A percentile compares a stretch with the other conserved stretches of the same genome.
These are phyloP conservation scores for Dovyalis caffra DNA, from an alignment of 345 rosid genomes.

Conservation along the genomic window DNA sequence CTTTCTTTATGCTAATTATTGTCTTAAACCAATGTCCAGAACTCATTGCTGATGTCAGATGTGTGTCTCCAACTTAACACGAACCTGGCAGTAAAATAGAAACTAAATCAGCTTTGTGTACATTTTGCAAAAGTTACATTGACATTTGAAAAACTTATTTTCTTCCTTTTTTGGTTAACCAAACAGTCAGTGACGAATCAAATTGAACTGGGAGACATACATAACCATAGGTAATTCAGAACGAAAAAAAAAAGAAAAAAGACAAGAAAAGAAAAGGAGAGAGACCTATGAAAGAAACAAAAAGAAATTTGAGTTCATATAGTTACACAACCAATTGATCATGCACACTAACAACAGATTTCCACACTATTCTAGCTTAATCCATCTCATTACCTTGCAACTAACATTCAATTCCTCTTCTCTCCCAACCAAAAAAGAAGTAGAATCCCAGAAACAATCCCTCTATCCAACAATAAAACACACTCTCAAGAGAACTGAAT, in stretches of 20 bases:
- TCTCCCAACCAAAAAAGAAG: not conserved
- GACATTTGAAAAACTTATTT: not conserved
- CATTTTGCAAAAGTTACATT: not conserved
- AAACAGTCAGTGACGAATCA: not conserved
- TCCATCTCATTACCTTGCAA: not conserved
- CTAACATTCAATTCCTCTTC: not conserved
- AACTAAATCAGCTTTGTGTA: conserved; percentile 19
- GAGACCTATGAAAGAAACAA: not conserved
- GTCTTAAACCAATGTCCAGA: conserved; percentile 82
- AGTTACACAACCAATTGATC: not conserved
- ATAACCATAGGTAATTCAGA: not conserved
- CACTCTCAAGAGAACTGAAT: not conserved
- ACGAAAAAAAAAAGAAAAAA: not conserved
- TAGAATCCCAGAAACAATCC: not conserved
- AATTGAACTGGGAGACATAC: conserved; percentile 1
- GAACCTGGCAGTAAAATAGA: conserved; percentile 29
- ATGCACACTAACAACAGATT: not conserved
- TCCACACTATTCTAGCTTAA: not conserved
- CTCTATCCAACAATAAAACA: not conserved
- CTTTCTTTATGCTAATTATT: conserved; percentile 62
- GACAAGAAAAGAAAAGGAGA: not conserved
- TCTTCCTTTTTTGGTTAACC: conserved; percentile 8
- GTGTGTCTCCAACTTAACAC: conserved; percentile 14
- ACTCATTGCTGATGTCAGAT: conserved; percentile 49
- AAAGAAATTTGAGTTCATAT: not conserved